Base-by-base conservation (phyloP, 805 yeast genomes). In the Lipomyces mesembrius region DNA sequence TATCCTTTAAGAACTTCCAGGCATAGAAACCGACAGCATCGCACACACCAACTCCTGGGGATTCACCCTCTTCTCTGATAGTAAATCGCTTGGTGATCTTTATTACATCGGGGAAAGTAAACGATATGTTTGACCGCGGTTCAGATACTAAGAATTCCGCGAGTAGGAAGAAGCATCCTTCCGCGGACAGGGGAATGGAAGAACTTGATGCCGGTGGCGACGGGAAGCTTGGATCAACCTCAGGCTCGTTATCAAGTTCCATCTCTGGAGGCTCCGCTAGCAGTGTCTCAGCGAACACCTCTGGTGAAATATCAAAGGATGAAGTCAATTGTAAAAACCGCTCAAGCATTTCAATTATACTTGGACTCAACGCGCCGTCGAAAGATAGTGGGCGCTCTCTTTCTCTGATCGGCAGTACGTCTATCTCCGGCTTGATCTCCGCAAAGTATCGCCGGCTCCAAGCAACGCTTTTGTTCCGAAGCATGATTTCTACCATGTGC, bases 231-330 rank as follows among this genome's bases (percentile, higher is more conserved):
- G 84, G 76, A 8, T 80, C 67, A 59, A 80, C 78, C 5, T 80
- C 78, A 0, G 79, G 73, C 12, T 77, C 78, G 4, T 76, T 76
- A 22, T 80, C 78, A 5, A 75, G 75, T 25, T 76, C 79, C 46
- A 75, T 72, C 20, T 63, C 69, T 5, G 64, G 77, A 76, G 59
- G 78, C 75, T 22, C 74, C 73, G 52, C 74, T 70, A 22, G 74
- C 72, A 59, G 49, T 3, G 79, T 75, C n/a, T 75, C 75, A 6
- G 72, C 72, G 59, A 89, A 85, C 2, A 88, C 73, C 2, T 75
- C 78, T 12, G 87, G 78, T 61, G 88, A 85, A 61, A 91, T 74
- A 76, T 93, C 98, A 77, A 84, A 85, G 2, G 95, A 85, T 39
- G 81, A 74, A 0, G 89, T 83, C 66, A 92, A 79, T 62, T 82